Base-by-base conservation (phyloP, 441 rosid species). In the Corymbia calophylla region DNA sequence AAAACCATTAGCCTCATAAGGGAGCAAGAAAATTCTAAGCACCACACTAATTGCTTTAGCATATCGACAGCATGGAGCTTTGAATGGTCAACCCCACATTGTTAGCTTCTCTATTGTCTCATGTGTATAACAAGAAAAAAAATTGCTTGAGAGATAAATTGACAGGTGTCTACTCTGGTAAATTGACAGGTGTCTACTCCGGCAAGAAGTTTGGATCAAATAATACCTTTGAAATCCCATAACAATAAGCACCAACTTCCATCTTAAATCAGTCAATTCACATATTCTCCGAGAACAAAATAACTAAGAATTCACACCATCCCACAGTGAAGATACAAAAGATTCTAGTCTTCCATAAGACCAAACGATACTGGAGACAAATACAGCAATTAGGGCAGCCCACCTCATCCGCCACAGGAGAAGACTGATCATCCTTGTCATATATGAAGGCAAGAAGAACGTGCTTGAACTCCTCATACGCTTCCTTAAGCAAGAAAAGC, bases 401-500 rank as follows among this genome's bases (percentile, higher is more conserved):
- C 87, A 98, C 99, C 99, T 96, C 98, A 93, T 94, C 94, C 21
- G 96, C 96, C 90, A 97, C 99, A 0, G 99, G 99, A 93, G 99
- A 97, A 90, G 91, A 94, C 89, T 89, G 94, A 90, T 98, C 99
- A 91, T 96, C 93, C 93, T 95, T 91, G 92, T 96, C 97, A 91
- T 96, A 98, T 91, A 98, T 95, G 80, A 97, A 95, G 80, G 99
- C 97, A 92, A 98, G 98, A 91, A 98, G 97, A 60, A 98, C 93
- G 92, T 97, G 99, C 95, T 98, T 98, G 94, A 98, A 97, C 92
- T 98, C 99, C 96, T 95, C 98, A 49, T 98, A 98, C 54, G 99
- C 98, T 96, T 98, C 99, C 99, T 96, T 95, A 92, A 95, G 93
- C 87, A 94, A 91, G 92, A n/a, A 92, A 87, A 81, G 90, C n/a